A percentile compares a stretch with the other conserved stretches of the same genome.
Evolutionary conservation across 2,329 filamentous ascomycete species (phyloP).

Genomic region (Cercospora zeina): DNA sequence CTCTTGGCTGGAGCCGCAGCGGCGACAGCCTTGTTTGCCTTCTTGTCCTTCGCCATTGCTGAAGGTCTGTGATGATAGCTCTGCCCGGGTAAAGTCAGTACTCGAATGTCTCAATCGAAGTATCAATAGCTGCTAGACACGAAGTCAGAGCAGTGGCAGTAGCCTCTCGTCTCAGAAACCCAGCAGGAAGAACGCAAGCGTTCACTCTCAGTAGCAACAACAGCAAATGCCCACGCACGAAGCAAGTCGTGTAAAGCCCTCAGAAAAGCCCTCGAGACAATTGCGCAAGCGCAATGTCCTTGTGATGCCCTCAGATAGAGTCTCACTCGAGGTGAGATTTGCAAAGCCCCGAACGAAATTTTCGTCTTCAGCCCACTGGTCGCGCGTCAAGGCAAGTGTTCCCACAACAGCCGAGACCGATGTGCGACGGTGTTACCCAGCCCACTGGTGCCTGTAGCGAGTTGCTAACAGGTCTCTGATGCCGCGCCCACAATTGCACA

Average conservation of each 20-base stretch:
- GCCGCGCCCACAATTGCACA: conserved; percentile 32
- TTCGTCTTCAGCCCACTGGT: conserved; percentile 45
- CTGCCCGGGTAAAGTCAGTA: conserved; percentile 34
- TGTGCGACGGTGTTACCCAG: conserved; percentile 32
- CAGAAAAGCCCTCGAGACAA: conserved; percentile 39
- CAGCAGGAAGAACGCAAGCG: conserved; percentile 41
- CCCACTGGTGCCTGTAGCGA: conserved; percentile 32
- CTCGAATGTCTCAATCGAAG: conserved; percentile 23
- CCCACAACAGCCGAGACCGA: conserved; percentile 53
- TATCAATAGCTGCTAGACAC: conserved; percentile 19
- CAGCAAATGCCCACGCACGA: conserved; percentile 41
- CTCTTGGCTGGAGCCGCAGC: conserved; percentile 35
- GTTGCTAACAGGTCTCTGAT: conserved; percentile 28
- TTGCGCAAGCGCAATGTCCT: conserved; percentile 29
- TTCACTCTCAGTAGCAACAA: conserved; percentile 46
- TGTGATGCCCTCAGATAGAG: conserved; percentile 40
- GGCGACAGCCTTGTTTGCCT: conserved; percentile 37
- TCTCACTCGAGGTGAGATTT: conserved; percentile 32
- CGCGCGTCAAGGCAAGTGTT: conserved; percentile 53
- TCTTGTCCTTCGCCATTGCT: conserved; percentile 51
- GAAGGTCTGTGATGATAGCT: conserved; percentile 39
- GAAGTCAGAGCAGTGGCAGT: conserved; percentile 23
- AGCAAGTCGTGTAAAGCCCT: conserved; percentile 39
- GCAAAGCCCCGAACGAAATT: conserved; percentile 45
- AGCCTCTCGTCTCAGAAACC: conserved; percentile 42